A percentile compares a stretch with the other conserved stretches of the same genome.
Conservation (phyloP, 495 filamentous ascomycete species). For the Melanomma pulvis-pyrius region DNA sequence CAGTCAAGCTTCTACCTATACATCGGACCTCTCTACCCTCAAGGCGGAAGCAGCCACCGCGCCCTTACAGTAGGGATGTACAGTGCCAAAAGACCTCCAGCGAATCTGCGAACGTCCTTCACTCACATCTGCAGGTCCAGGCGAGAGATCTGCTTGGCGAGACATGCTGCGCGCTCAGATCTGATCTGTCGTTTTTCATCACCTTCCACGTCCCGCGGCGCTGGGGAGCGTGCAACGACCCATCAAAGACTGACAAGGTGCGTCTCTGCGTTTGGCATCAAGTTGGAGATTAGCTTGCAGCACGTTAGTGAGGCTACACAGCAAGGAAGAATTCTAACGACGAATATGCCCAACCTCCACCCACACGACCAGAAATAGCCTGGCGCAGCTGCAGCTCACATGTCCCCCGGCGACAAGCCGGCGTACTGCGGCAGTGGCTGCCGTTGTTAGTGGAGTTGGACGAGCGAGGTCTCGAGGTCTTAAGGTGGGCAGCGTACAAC, state of each 20-base stretch:
- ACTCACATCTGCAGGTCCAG: not conserved
- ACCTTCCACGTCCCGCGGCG: not conserved
- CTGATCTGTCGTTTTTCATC: constrained; percentile 17
- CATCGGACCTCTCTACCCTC: constrained; percentile 8
- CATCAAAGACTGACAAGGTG: constrained; percentile 1
- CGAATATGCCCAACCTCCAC: not conserved
- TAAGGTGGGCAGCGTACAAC: constrained; percentile 7
- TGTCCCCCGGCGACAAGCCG: constrained; percentile 20
- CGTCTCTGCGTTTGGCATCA: constrained; percentile 25
- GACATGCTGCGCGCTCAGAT: not conserved
- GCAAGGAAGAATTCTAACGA: constrained; percentile 23
- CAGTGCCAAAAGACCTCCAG: not conserved
- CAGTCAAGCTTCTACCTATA: constrained; percentile 20
- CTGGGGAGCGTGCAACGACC: constrained; percentile 2
- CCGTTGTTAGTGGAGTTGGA: constrained; percentile 15
- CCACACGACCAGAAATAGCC: constrained; percentile 25
- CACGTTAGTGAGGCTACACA: constrained; percentile 27
- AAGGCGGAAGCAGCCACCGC: constrained; percentile 12
- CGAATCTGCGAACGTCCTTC: not conserved
- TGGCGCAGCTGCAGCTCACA: constrained; percentile 11
- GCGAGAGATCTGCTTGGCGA: not conserved
- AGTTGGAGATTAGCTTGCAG: constrained; percentile 32
- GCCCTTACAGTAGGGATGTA: constrained; percentile 34
- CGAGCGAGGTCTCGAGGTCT: constrained; percentile 23
- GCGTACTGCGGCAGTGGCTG: constrained; percentile 13